Conservation (phyloP, 495 filamentous ascomycete genomes). For the Xylaria cubensis region DNA sequence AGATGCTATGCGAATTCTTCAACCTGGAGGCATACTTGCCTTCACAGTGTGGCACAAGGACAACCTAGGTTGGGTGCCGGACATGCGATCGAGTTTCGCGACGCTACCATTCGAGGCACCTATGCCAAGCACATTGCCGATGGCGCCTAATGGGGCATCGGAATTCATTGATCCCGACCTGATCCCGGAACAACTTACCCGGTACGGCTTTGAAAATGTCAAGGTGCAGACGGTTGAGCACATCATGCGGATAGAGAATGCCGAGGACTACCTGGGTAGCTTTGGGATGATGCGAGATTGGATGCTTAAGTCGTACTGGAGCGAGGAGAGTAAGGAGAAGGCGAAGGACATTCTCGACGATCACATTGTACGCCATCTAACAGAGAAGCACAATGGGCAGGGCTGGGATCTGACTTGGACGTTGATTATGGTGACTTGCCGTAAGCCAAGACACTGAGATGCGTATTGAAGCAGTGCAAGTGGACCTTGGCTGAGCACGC, state of each 20-base stretch:
- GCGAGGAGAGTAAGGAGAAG: slow-evolving; percentile 46
- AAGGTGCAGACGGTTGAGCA: slow-evolving; percentile 40
- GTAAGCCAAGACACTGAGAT: slow-evolving; percentile 31
- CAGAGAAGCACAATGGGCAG: slow-evolving; percentile 43
- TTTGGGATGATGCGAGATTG: slow-evolving; percentile 47
- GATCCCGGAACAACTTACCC: slow-evolving; percentile 40
- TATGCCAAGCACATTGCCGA: slow-evolving; percentile 31
- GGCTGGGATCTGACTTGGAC: slow-evolving; percentile 49
- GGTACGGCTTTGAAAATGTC: slow-evolving; percentile 43
- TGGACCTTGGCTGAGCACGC: too few relatives aligned
- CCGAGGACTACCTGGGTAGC: slow-evolving; percentile 40
- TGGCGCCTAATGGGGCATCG: slow-evolving; percentile 43
- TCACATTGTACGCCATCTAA: slow-evolving; percentile 42
- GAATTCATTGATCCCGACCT: slow-evolving; percentile 48
- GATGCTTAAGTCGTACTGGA: slow-evolving; percentile 46
- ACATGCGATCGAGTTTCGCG: slow-evolving; percentile 43
- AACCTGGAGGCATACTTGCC: slow-evolving; percentile 47
- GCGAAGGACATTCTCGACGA: slow-evolving; percentile 42
- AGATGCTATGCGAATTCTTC: slow-evolving; percentile 49
- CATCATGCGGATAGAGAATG: slow-evolving; percentile 36
- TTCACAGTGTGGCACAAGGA: slow-evolving; percentile 48
- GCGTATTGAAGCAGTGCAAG: neutral
- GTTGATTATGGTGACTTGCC: slow-evolving; percentile 42
- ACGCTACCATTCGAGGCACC: slow-evolving; percentile 50
- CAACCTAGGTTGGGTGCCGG: slow-evolving; percentile 37